A percentile compares a stretch with the other conserved stretches of the same genome.
These are phyloP conservation scores for Podosphaera xanthii DNA, from an alignment of 2,329 filamentous ascomycete genomes.

Conservation along the genomic window DNA sequence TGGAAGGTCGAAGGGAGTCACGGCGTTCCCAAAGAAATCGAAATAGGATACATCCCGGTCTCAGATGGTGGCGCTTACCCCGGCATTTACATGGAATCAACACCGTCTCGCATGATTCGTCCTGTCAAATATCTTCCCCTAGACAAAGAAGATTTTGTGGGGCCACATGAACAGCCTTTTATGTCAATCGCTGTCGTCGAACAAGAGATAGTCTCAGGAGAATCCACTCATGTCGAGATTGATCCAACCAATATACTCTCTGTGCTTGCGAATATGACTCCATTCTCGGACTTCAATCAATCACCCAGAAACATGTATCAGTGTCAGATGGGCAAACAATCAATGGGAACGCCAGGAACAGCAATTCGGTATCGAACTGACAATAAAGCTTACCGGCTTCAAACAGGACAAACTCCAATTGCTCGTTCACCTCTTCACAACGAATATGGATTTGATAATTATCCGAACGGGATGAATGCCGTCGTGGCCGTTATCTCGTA, in stretches of 20 bases:
- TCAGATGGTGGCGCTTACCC: slow-evolving; percentile 88
- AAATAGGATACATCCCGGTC: slow-evolving; percentile 76
- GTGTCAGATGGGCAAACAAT: slow-evolving; percentile 98
- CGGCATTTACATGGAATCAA: slow-evolving; percentile 80
- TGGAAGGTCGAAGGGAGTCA: slow-evolving; percentile 88
- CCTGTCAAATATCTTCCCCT: slow-evolving; percentile 82
- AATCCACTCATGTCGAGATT: slow-evolving; percentile 83
- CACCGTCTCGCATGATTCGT: slow-evolving; percentile 65
- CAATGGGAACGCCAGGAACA: slow-evolving; percentile 88
- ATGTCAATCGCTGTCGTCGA: slow-evolving; percentile 94
- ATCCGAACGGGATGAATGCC: slow-evolving; percentile 87
- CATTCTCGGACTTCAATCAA: slow-evolving; percentile 97
- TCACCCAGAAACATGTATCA: slow-evolving; percentile 98
- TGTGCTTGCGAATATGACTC: slow-evolving; percentile 94
- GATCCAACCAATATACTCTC: slow-evolving; percentile 92
- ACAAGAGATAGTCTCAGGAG: slow-evolving; percentile 63
- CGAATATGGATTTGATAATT: slow-evolving; percentile 91
- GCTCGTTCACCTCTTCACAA: slow-evolving; percentile 86
- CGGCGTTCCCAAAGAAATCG: slow-evolving; percentile 58
- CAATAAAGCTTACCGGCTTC: slow-evolving; percentile 88
- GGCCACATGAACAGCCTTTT: slow-evolving; percentile 87
- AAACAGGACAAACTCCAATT: slow-evolving; percentile 88
- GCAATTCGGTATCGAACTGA: slow-evolving; percentile 72
- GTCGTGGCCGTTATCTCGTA: slow-evolving; percentile 97
- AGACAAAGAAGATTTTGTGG: slow-evolving; percentile 68